Evolutionary conservation across 2,329 filamentous ascomycete genomes (phyloP), one percentile per base, ranked within the genome.

Genomic region (Rhexocercosporidium sp.): DNA sequence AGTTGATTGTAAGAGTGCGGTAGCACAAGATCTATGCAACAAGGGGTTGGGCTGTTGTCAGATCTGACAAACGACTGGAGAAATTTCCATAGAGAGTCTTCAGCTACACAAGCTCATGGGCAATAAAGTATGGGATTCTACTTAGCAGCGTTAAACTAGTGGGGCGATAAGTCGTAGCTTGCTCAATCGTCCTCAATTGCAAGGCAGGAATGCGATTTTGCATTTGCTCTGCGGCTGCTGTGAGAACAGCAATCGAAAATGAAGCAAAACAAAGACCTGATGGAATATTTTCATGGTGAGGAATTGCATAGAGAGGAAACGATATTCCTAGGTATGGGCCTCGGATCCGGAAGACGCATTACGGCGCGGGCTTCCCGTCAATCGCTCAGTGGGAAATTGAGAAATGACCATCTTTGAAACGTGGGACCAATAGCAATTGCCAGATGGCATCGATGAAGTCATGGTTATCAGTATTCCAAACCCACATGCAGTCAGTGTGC

Each of bases 21-120:
- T 68, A 64, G 64, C 60, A 72, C 68, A 68, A 64, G 34, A 7
- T 46, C 14, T 47, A 59, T 64, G 54, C 61, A 59, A 65, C 68
- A 66, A 62, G 70, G 65, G 57, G 59, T 46, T 7, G 44, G 22
- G 29, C 8, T 8, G 16, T 41, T 37, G 18, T 37, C 47, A 54
- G 22, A 54, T 63, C 47, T 44, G 61, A 63, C 49, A 44, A 44
- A 20, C 22, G 5, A 31, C 2, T 39, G 57, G 57, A 20, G 20
- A 20, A 25, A 18, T 44, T 22, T 59, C 56, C 57, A 39, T 1
- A 18, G 34, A 18, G n/a, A 51, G 44, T 46, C 46, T 51, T 51
- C 14, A 18, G 46, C 51, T 37, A 51, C 44, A 62, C 59, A 39
- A 62, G 6, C 3, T 29, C 44, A 49, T 46, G 46, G 44, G 29